Conservation (phyloP, 225 moss, liverwort and hornwort genomes). For the Neckera pumila region DNA sequence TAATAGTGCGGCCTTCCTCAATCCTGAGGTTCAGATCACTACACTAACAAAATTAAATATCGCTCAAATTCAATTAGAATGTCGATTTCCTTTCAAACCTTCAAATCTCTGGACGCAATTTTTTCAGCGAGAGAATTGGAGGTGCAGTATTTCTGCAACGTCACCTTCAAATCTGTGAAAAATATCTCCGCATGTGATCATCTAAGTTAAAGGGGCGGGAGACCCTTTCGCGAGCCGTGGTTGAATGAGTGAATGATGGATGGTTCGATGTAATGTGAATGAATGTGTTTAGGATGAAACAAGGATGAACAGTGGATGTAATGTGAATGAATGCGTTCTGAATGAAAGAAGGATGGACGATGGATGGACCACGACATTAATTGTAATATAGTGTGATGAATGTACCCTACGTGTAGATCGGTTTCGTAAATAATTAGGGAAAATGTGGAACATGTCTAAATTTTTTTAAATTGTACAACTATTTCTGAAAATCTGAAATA, state of each 20-base stretch:
- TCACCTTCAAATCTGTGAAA: background rate
- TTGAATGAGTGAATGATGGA: background rate
- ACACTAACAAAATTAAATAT: background rate
- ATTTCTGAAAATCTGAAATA: too few relatives aligned
- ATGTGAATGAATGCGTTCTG: background rate
- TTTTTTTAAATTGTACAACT: too few relatives aligned
- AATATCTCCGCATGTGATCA: background rate
- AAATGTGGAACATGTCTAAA: too few relatives aligned
- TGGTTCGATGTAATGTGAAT: too few relatives aligned
- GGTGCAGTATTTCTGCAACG: background rate
- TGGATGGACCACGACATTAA: background rate
- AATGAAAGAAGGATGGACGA: background rate
- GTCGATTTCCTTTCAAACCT: background rate
- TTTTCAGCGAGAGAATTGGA: background rate
- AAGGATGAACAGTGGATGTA: background rate
- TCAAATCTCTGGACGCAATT: background rate
- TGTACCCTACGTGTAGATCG: too few relatives aligned
- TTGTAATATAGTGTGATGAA: too few relatives aligned
- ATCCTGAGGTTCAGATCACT: background rate
- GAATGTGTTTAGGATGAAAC: background rate
- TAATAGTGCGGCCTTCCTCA: background rate
- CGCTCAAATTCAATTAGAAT: background rate
- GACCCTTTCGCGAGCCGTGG: background rate
- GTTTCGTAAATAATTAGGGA: too few relatives aligned
- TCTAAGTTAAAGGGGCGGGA: too few relatives aligned